Evolutionary conservation across 2,329 filamentous ascomycete genomes (phyloP).

Genomic region (Pseudocercospora musae): DNA sequence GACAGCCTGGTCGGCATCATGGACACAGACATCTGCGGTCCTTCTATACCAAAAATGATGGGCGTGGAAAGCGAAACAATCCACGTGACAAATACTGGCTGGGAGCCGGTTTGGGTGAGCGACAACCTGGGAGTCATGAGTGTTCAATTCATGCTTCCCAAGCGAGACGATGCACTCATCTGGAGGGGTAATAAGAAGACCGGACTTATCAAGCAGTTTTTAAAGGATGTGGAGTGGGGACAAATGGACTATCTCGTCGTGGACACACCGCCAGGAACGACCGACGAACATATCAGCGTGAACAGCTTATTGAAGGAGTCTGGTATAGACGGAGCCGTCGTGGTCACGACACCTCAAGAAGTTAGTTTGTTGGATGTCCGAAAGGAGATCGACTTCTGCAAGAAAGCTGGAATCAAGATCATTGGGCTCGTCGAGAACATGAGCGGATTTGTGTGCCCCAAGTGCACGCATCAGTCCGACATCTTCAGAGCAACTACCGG

Average conservation of each 20-base stretch:
- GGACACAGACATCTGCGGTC: constrained; percentile 97
- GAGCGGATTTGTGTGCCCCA: constrained; percentile 94
- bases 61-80: constrained; percentile 92
- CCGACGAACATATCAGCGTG: constrained; percentile 91
- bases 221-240: constrained; percentile 98
- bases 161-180: constrained; percentile 90
- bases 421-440: constrained; percentile 96
- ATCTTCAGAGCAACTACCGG: constrained; percentile 93
- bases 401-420: constrained; percentile 85
- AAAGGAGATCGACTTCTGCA: constrained; percentile 97
- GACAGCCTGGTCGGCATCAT: constrained; percentile 84
- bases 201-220: constrained; percentile 92
- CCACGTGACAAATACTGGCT: constrained; percentile 81
- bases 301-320: constrained; percentile 88
- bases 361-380: constrained; percentile 87
- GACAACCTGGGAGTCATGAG: constrained; percentile 96
- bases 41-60: constrained; percentile 98
- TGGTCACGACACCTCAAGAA: constrained; percentile 94
- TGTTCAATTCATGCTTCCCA: constrained; percentile 96
- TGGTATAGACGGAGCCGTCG: constrained; percentile 86
- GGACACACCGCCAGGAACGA: constrained; percentile 92
- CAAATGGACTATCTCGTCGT: constrained; percentile 89
- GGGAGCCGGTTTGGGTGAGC: constrained; percentile 92
- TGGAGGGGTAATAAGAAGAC: constrained; percentile 99
- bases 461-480: constrained; percentile 73